Conservation (phyloP, 306 rosid species). For the Inga laurina region DNA sequence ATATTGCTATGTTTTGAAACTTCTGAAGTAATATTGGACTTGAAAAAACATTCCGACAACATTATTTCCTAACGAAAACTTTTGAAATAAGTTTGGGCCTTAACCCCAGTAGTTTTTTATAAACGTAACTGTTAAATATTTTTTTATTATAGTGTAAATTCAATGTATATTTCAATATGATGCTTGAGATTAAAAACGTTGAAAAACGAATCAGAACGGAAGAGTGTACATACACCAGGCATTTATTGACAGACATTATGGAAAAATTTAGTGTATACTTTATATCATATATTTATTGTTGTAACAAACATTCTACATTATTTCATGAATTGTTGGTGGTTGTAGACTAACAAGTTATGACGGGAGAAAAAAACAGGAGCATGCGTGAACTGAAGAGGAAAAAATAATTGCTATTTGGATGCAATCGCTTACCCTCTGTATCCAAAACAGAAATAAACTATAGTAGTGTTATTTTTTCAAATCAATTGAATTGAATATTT, state of each 20-base stretch:
- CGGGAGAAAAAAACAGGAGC: neutral
- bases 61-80: fast-evolving
- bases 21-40: no score
- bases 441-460: neutral
- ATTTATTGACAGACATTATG: neutral
- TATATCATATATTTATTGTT: neutral
- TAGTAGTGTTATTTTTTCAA: neutral
- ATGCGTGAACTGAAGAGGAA: neutral
- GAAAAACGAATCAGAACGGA: neutral
- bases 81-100: no score
- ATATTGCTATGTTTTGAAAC: no score
- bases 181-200: neutral
- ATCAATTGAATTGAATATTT: neutral
- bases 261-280: neutral
- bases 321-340: neutral
- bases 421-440: neutral
- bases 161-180: neutral
- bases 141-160: neutral
- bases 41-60: no score
- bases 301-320: neutral
- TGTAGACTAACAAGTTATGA: neutral
- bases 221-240: neutral
- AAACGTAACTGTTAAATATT: neutral
- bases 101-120: no score
- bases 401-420: neutral